Evolutionary conservation across 176 grass and related monocot species (phyloP), one percentile per base, ranked within the genome.

Genomic region (Aegilops tauschii): DNA sequence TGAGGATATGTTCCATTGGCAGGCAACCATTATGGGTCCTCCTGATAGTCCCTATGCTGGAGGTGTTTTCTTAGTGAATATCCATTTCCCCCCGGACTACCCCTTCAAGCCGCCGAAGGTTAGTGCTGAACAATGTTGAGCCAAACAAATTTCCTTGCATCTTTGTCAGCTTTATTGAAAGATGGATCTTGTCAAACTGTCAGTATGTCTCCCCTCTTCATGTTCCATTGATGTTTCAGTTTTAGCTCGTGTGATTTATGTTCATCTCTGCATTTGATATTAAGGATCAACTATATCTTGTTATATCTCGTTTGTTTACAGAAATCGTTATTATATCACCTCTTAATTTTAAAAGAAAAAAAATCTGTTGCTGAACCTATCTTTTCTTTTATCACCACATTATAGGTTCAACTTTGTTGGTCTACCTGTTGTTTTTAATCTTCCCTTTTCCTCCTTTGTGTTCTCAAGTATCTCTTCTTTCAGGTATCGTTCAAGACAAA

Each of bases 1-100:
- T 37, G 89, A 91, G 89, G 89, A 91, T 76, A 91, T 91, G 89
- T 91, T 91, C 85, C 89, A 91, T 73, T 91, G 89, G 89, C 89
- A 91, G 68, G 89, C 89, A 80, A 91, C 89, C 16, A 91, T 91
- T 45, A 91, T 91, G 89, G 89, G 85, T 29, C 89, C 89, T 12
- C 85, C 89, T 80, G 89, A 91, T 84, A 91, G 89, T 84, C 89
- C 89, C 20, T 91, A 91, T 70, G 89, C 89, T 40, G 89, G 89
- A 69, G 89, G 89, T 77, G 89, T 91, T 77, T 91, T 91, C 82
- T 84, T 91, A 23, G 89, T 88, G 62, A 91, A 88, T 74, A 91
- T 91, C 61, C 89, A 91, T 91, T 91, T 91, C 69, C 89, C 85
- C 12, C 89, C 85, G 6, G 89, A 91, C 62, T 91, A 91, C 81